Evolutionary conservation across 2,329 filamentous ascomycete genomes (phyloP), one percentile per base, ranked within the genome.

Genomic region (Periglandula ipomoeae): DNA sequence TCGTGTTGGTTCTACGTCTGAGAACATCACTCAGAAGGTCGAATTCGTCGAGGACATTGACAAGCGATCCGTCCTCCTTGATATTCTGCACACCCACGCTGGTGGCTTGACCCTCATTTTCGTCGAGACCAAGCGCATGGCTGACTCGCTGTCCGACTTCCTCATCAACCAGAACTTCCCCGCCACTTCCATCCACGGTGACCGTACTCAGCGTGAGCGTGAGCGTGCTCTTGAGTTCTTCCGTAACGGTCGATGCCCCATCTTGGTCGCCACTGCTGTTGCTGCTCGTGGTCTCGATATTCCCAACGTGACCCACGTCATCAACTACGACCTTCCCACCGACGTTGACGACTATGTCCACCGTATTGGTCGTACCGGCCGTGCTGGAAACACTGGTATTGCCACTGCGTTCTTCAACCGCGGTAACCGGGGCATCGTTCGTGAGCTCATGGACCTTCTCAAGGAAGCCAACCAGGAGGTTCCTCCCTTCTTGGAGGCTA

Each of bases 401-500:
- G 88, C 93, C 5, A 98, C 93, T 59, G 93, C 93, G 50, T 98
- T 98, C 80, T 97, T 98, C 85, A 98, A 98, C 81, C 91, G 93
- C 65, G 91, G 91, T 64, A 98, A 98, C 79, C 89, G 93, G 62
- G 93, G 93, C 72, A 89, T 98, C 59, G 93, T 97, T 56, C 87
- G 93, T 58, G 93, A 97, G 61, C 82, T 98, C 53, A 81, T 98
- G 60, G 93, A 98, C n/a, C 82, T 98, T 24, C 81, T 98, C 58
- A 97, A 97, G 78, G 93, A 98, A 70, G 93, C 93, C 58, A 95
- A 98, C 75, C 93, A 98, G 70, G 93, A 98, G 64, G 81, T 97
- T 54, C 93, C 93, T 27, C 67, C 78, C 43, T 98, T 97, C 81
- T 79, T 98, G 52, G 93, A 98, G 79, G 94, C 87, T 64, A 95